Base-by-base conservation (phyloP, 345 rosid species). In the Balakata baccata region DNA sequence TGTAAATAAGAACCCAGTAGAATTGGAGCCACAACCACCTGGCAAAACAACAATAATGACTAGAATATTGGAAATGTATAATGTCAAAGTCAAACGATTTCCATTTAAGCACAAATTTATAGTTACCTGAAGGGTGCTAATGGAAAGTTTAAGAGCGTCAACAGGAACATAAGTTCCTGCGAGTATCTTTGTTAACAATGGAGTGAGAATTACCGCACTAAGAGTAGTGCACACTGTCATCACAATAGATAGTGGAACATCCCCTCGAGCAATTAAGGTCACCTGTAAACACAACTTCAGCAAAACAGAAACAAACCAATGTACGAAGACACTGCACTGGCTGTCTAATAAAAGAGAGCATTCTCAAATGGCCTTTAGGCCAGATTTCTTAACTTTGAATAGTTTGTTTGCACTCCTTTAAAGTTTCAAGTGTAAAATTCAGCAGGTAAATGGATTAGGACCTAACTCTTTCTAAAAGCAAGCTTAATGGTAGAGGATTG, bases 251-350 rank as follows among this genome's bases (percentile, higher is more conserved):
- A 88, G 81, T 47, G 88, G 78, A 83, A 88, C 92, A 74, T 88
- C 94, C 70, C 92, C 94, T 76, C 49, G 86, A 73, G 94, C 89
- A 74, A 88, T 82, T 72, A 88, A 81, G 59, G 92, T 90, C 80
- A 85, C 92, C 94, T 88, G 92, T 65, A 84, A 84, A 81, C 59
- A 79, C 81, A 80, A 79, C 49, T 79, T 79, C 81, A 82, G 52
- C 52, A 68, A 77, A 80, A 72, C 64, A 79, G 72, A 75, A 85
- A 79, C 2, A 71, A 76, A 71, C 43, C 37, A 69, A 68, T n/a
- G 61, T 62, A 23, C 16, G 3, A 43, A 14, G n/a, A 39, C 20
- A 66, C n/a, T 17, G 47, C 12, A 54, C 46, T 46, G 0, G 17
- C 47, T 56, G 11, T 59, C 29, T 63, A 51, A 69, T 46, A n/a